Base-by-base conservation (phyloP, 352 stramenopile genomes). In the Peronospora destructor region DNA sequence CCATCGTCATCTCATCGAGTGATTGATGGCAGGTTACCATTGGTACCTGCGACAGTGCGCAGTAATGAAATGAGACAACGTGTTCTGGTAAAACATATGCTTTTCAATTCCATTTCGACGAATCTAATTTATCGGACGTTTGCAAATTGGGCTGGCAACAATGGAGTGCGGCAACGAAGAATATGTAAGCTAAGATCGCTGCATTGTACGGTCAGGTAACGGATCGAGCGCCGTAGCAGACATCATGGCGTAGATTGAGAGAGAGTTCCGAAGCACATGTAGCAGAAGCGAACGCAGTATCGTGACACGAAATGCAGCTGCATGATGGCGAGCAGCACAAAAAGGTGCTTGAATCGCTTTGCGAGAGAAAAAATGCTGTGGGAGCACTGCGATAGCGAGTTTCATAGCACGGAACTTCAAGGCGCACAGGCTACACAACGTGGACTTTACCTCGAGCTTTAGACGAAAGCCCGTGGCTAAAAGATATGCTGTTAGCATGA, bases 341-440 rank as follows among this genome's bases (percentile, higher is more conserved):
- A 16, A 53, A 49, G 16, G 50, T 51, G 13, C 55, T 82, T 9
- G 53, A 68, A 40, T 40, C 13, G 39, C 41, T 39, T 36, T 84
- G 23, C 49, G 56, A 9, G 60, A 48, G 4, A 74, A 39, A 60
- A 76, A 26, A 59, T 71, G 16, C 68, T 77, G 45, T 69, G 63
- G 17, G 41, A 59, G n/a, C 64, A 82, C 42, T 87, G 70, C 69
- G 67, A 84, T 41, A 49, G 59, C 2, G 65, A 87, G 45, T 75
- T 64, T 45, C 48, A 68, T 7, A 47, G 59, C 12, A 49, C 67
- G 1, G 61, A 71, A 14, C 19, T 1, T 23, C 2, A 23, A 23
- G 19, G 19, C 3, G 19, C 19, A 23, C 1, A 23, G 19, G 19
- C 19, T 23, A 23, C 19, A 23, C 2, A 23, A 23, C 19, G 19